These are phyloP conservation scores for Borovskyia barvae DNA, from an alignment of 208 protist species.

Conservation along the genomic window DNA sequence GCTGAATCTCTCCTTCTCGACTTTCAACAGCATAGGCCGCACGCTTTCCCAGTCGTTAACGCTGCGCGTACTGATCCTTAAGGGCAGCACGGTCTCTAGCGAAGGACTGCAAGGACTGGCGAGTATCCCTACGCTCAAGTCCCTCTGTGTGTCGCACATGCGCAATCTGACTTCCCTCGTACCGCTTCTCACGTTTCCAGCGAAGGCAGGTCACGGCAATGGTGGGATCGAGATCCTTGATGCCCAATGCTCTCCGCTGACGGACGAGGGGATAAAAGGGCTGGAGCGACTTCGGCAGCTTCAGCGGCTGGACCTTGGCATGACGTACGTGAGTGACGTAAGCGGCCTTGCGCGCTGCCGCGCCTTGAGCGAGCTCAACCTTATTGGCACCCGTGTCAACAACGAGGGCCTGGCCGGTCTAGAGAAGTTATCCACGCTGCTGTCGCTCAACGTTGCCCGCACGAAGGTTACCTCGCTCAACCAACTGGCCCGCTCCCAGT, in stretches of 20 bases:
- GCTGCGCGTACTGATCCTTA: slow-evolving; percentile 48
- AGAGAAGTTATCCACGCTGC: slow-evolving; percentile 37
- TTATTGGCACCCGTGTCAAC: slow-evolving; percentile 38
- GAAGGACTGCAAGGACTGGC: slow-evolving; percentile 51
- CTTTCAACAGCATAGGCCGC: slow-evolving; percentile 38
- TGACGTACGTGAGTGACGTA: slow-evolving; percentile 55
- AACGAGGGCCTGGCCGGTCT: slow-evolving; percentile 38
- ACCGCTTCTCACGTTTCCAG: slow-evolving; percentile 44
- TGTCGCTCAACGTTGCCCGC: slow-evolving; percentile 34
- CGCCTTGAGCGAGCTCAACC: slow-evolving; percentile 40
- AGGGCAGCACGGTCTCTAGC: slow-evolving; percentile 42
- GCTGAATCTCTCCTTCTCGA: slow-evolving; percentile 59
- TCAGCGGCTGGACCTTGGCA: slow-evolving; percentile 46
- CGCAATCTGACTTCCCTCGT: slow-evolving; percentile 33
- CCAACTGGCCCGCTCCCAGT: slow-evolving; percentile 26
- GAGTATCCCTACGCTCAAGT: slow-evolving; percentile 38
- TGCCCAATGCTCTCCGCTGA: slow-evolving; percentile 51
- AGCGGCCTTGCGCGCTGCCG: slow-evolving; percentile 27
- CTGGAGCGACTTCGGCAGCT: slow-evolving; percentile 40
- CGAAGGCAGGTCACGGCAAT: slow-evolving; percentile 1
- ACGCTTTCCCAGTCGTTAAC: slow-evolving; percentile 33
- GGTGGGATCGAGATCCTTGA: slow-evolving; percentile 58
- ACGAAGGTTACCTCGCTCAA: slow-evolving; percentile 41
- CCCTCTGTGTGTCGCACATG: slow-evolving; percentile 52
- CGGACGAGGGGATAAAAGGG: slow-evolving; percentile 30